phyloP scores from a whole-genome alignment of 192 early-diverging fungal species.

The Linderina pennispora region DNA sequence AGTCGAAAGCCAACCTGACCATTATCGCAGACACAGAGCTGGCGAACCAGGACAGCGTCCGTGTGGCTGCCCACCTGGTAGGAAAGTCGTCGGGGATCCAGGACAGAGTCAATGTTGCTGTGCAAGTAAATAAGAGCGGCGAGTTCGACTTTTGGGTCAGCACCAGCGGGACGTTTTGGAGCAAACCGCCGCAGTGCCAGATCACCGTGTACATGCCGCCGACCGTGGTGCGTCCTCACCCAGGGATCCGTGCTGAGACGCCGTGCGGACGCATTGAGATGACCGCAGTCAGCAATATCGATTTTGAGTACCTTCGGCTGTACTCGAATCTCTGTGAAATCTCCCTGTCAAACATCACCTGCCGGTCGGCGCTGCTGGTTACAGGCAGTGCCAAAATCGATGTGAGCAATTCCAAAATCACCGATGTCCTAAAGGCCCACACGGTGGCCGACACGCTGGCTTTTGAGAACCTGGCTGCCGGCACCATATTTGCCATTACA shows the following conservation, averaged over 20 bases:
- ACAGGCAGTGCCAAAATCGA: neutral
- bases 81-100: conserved; percentile 3
- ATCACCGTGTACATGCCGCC: conserved; percentile 15
- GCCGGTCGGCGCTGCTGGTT: too few species aligned
- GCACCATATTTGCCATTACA: too few species aligned
- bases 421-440: too few species aligned
- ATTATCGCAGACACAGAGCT: conserved; percentile 12
- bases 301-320: conserved; percentile 11
- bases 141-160: conserved; percentile 30
- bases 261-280: conserved; percentile 10
- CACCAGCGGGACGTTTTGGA: conserved; percentile 18
- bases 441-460: neutral
- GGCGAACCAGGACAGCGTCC: conserved; percentile 7
- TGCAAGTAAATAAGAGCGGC: conserved; percentile 6
- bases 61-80: conserved; percentile 13
- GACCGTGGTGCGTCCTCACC: conserved; percentile 4
- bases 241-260: conserved; percentile 12
- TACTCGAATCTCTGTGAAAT: conserved; percentile 3
- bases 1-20: conserved; percentile 7
- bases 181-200: conserved; percentile 9
- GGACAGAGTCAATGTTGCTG: conserved; percentile 9
- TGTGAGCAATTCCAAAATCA: conserved; percentile 5
- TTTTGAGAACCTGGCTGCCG: neutral
- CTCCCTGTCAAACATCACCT: conserved; percentile 2
- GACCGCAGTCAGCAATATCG: conserved; percentile 9